Evolutionary conservation across 148 eudicot species (phyloP), one percentile per base, ranked within the genome.

Genomic region (Rhododendron ovatum): DNA sequence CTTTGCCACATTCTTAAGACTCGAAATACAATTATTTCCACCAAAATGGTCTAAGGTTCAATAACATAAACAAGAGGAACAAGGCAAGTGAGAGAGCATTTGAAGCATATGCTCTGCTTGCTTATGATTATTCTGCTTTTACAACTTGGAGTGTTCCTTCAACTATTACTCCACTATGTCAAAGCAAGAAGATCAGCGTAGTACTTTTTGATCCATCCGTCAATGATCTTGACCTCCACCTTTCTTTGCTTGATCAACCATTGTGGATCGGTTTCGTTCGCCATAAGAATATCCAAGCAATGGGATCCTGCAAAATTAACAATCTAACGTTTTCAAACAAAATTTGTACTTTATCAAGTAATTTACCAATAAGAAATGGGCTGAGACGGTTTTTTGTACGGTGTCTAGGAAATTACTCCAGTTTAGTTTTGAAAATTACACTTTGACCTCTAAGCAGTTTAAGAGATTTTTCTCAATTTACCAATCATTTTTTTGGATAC

Each of bases 261-360:
- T 22, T 86, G 22, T 53, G 94, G 94, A 86, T 92, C 94, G 9
- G 37, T 88, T 85, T 85, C 35, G 20, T 48, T 33, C 1, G 91
- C 83, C 39, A 4, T 2, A 24, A 85, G 48, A 55, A 92, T 57
- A 87, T 92, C 94, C 87, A 91, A 43, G 53, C 93, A 90, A 88
- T 92, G 94, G 14, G 93, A 88, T 81, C 94, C 94, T 92, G 85
- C 75, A 90, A 78, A 82, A 87, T 57, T 15, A 41, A 17, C 69
- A 69, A 43, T 67, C 18, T 83, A 2, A 7, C 22, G 14, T n/a
- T 65, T 65, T 65, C 71, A 65, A 24, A 8, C 28, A 0, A 22
- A 22, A 61, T 61, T 22, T 20, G 7, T 15, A 39, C 43, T 39
- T 39, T 39, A 5, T 39, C 5, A 39, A 5, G 6, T 39, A 24